A percentile compares a stretch with the other conserved stretches of the same genome.
phyloP scores from a whole-genome alignment of 192 early-diverging fungal species.

The Coemansia sp. region DNA sequence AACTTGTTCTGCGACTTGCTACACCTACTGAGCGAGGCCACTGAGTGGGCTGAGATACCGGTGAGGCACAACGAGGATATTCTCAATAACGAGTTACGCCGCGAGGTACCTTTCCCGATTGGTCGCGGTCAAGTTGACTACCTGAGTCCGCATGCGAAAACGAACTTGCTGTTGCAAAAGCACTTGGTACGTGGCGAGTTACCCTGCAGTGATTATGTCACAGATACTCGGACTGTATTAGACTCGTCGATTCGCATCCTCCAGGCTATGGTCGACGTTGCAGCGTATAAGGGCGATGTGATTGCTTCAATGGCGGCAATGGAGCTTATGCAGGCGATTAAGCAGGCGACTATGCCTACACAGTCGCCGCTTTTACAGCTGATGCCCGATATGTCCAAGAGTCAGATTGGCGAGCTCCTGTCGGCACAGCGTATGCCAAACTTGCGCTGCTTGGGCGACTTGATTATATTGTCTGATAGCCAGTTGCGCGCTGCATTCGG shows the following conservation, averaged over 20 bases:
- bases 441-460: conserved; percentile 30
- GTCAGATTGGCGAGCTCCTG: not conserved
- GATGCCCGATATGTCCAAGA: conserved; percentile 58
- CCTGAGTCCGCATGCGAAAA: conserved; percentile 88
- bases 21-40: conserved; percentile 76
- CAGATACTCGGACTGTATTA: conserved; percentile 88
- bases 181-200: conserved; percentile 80
- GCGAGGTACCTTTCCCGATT: conserved; percentile 69
- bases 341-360: conserved; percentile 84
- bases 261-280: conserved; percentile 94
- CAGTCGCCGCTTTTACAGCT: conserved; percentile 73
- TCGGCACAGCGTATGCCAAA: not conserved
- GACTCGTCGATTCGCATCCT: conserved; percentile 91
- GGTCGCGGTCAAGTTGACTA: conserved; percentile 58
- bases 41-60: conserved; percentile 90
- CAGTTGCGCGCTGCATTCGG: conserved; percentile 21
- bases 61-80: conserved; percentile 96
- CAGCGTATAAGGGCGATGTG: conserved; percentile 69
- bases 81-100: conserved; percentile 82
- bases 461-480: conserved; percentile 49
- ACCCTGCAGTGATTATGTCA: conserved; percentile 88
- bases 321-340: conserved; percentile 87
- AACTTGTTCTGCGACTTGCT: conserved; percentile 70
- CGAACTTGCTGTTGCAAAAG: conserved; percentile 86
- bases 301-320: conserved; percentile 71